Percentiles rank a stretch among this genome's conserved stretches.
These are phyloP conservation scores for Fagopyrum homotropicum DNA, from an alignment of 148 eudicot genomes.

Conservation along the genomic window DNA sequence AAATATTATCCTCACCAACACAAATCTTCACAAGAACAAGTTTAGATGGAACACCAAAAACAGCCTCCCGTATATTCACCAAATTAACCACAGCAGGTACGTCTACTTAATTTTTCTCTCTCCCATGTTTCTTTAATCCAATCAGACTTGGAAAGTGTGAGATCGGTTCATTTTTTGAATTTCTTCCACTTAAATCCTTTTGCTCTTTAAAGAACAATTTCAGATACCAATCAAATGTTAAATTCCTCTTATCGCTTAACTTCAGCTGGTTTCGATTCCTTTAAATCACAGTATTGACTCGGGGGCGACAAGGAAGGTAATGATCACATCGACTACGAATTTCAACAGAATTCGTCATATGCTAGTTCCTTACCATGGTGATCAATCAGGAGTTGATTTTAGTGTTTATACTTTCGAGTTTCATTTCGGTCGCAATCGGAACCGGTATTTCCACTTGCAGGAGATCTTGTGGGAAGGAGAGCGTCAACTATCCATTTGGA, in stretches of 20 bases:
- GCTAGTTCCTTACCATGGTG: background rate
- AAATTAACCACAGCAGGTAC: background rate
- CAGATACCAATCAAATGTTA: background rate
- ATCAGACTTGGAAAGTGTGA: background rate
- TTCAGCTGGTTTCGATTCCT: background rate
- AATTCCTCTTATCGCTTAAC: background rate
- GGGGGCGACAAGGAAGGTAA: background rate
- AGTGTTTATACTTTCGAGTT: background rate
- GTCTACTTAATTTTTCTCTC: background rate
- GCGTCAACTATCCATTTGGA: conserved; percentile 61
- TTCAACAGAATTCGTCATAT: background rate
- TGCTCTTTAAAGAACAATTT: background rate
- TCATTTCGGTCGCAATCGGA: background rate
- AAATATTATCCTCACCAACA: no score
- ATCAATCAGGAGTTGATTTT: background rate
- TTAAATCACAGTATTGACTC: background rate
- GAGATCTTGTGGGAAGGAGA: conserved; percentile 22
- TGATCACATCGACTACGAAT: background rate
- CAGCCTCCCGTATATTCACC: background rate
- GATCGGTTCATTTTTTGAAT: background rate
- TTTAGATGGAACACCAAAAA: background rate
- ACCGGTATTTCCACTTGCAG: conserved; percentile 19
- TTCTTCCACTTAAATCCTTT: background rate
- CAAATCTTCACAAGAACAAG: no score
- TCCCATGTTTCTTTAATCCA: background rate